Evolutionary conservation across 495 filamentous ascomycete species (phyloP), one percentile per base, ranked within the genome.

Genomic region (Tetracladium marchalianum): DNA sequence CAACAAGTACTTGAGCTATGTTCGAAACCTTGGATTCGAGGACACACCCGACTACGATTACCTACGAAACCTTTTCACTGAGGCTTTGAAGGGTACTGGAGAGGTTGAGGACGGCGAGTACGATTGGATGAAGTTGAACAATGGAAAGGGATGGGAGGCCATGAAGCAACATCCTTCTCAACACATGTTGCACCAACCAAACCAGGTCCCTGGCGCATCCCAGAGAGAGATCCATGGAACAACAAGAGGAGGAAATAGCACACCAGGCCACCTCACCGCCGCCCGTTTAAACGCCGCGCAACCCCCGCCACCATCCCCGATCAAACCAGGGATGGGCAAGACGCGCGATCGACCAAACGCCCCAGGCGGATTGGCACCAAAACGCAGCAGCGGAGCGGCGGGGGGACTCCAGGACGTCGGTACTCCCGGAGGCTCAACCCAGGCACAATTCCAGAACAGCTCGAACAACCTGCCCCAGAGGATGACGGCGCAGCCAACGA

Each of bases 51-150:
- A 99, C 71, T 99, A 99, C 69, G 92, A 99, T 61, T 94, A 94
- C 63, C 80, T 97, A 35, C 85, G 92, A 22, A 92, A 96, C 54
- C 79, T 99, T 27, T 90, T 99, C 71, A 94, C 92, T 2, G 84
- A 94, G 65, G 87, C 92, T n/a, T 75, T 97, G 37, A 94, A 95
- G 75, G 86, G 87, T 51, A 84, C 84, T 5, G 89, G 90, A 34
- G 89, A 94, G 53, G 84, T 96, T 11, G 92, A 99, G 57, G 92
- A 99, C 70, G 92, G 93, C 49, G 93, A 99, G 61, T 99, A 97
- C 62, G 92, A 99, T 65, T 99, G 92, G 92, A 96, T 97, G 93
- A 96, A 95, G 75, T 73, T 94, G 47, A 92, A 87, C 72, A 93
- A 94, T 62, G 90, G 89, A 50, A 84, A 89, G 57, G 88, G 87